phyloP scores from a whole-genome alignment of 495 filamentous ascomycete genomes.

The Glonium stellatum region DNA sequence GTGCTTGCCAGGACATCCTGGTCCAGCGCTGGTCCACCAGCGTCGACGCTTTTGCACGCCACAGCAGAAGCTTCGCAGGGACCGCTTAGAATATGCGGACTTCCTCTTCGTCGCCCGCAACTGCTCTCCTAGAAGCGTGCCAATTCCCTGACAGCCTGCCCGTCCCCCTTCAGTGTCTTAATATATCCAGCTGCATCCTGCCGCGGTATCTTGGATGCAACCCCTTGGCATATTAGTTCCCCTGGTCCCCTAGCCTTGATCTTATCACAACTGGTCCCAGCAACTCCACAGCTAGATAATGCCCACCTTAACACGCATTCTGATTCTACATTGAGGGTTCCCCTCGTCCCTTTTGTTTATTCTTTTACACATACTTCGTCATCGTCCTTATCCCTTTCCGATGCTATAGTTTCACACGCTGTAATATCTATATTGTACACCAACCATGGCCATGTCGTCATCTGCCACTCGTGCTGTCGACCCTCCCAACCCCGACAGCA shows the following conservation, averaged over 20 bases:
- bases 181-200: slow-evolving; percentile 2
- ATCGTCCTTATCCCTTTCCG: neutral
- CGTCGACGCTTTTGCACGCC: slow-evolving; percentile 1
- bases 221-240: slow-evolving; percentile 6
- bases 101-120: neutral
- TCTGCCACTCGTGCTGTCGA: slow-evolving; percentile 5
- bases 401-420: neutral
- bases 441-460: neutral
- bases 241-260: slow-evolving; percentile 1
- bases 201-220: slow-evolving; percentile 8
- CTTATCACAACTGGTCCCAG: slow-evolving; percentile 1
- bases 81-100: neutral
- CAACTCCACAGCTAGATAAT: slow-evolving; percentile 7
- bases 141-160: neutral
- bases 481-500: neutral
- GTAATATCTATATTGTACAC: neutral
- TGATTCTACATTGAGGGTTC: neutral
- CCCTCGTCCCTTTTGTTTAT: slow-evolving; percentile 4
- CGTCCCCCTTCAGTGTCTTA: neutral
- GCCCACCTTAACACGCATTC: neutral
- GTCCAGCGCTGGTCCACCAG: neutral
- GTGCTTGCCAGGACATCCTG: neutral
- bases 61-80: slow-evolving; percentile 1
- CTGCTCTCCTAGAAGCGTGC: neutral
- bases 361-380: neutral